phyloP scores from a whole-genome alignment of 805 yeast species.

The Nakazawaea populi region DNA sequence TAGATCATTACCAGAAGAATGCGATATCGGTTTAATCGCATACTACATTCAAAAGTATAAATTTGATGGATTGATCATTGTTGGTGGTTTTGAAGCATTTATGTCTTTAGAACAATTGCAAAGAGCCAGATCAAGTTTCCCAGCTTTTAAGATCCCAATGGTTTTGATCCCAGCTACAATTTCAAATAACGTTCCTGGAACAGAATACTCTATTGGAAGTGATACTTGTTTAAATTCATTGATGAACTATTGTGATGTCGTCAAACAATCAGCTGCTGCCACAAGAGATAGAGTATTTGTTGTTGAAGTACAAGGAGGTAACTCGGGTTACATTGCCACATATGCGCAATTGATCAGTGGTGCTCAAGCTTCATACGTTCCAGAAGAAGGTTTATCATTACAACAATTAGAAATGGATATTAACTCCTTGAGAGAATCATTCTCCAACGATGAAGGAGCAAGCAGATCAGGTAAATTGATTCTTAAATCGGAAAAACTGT shows the following conservation, averaged over 20 bases:
- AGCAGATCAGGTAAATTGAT: slow-evolving; percentile 65
- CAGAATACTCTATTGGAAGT: slow-evolving; percentile 71
- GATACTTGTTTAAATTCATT: slow-evolving; percentile 72
- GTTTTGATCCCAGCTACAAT: slow-evolving; percentile 75
- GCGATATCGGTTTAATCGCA: slow-evolving; percentile 66
- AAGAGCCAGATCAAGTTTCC: slow-evolving; percentile 52
- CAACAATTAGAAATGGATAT: slow-evolving; percentile 62
- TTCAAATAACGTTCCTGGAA: slow-evolving; percentile 78
- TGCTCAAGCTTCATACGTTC: slow-evolving; percentile 70
- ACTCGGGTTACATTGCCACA: slow-evolving; percentile 74
- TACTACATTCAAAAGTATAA: slow-evolving; percentile 63
- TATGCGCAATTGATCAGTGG: slow-evolving; percentile 65
- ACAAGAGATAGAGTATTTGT: slow-evolving; percentile 75
- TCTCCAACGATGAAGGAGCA: slow-evolving; percentile 57
- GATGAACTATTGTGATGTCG: slow-evolving; percentile 71
- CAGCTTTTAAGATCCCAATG: slow-evolving; percentile 74
- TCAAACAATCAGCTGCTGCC: slow-evolving; percentile 74
- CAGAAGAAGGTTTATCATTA: slow-evolving; percentile 62
- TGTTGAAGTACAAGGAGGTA: slow-evolving; percentile 83
- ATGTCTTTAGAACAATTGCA: slow-evolving; percentile 65
- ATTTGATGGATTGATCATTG: slow-evolving; percentile 64
- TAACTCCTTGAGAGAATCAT: slow-evolving; percentile 50
- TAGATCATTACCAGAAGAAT: slow-evolving; percentile 59
- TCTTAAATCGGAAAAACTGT: slow-evolving; percentile 61
- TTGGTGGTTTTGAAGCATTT: slow-evolving; percentile 82